Conservation (phyloP, 1,284 basidiomycete genomes). For the Hymenochaete sp. region DNA sequence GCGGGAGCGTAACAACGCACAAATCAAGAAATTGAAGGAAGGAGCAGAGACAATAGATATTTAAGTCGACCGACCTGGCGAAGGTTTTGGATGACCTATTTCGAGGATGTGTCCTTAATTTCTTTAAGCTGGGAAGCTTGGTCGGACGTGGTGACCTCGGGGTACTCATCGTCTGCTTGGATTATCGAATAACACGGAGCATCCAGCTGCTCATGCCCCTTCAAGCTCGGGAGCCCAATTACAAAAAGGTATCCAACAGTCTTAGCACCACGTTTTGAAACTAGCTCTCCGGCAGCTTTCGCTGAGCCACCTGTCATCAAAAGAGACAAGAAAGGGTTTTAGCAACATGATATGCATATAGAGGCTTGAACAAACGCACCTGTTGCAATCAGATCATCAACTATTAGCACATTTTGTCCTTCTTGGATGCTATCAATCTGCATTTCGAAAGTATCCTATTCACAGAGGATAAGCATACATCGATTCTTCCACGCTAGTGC, state of each 20-base stretch:
- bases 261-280: constrained; percentile 74
- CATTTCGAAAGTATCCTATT: constrained; percentile 89
- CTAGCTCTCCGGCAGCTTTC: constrained; percentile 86
- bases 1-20: too few species aligned
- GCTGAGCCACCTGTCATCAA: constrained; percentile 76
- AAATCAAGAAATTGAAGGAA: too few species aligned
- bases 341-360: background rate
- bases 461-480: constrained; percentile 1
- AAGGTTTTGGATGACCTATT: too few species aligned
- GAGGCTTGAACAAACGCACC: constrained; percentile 36
- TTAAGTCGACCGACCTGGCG: too few species aligned
- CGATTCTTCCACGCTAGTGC: background rate
- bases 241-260: constrained; percentile 94
- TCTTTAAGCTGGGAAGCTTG: too few species aligned
- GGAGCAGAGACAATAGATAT: too few species aligned
- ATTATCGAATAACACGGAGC: constrained; percentile 84
- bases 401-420: constrained; percentile 79
- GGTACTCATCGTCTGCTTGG: constrained; percentile 57
- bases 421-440: constrained; percentile 79
- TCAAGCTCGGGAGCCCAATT: constrained; percentile 80
- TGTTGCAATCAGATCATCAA: constrained; percentile 97
- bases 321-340: background rate
- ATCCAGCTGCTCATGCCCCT: constrained; percentile 71
- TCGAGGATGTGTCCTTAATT: too few species aligned
- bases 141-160: too few species aligned